Evolutionary conservation across 306 rosid species (phyloP).

Genomic region (Cucumis hystrix): DNA sequence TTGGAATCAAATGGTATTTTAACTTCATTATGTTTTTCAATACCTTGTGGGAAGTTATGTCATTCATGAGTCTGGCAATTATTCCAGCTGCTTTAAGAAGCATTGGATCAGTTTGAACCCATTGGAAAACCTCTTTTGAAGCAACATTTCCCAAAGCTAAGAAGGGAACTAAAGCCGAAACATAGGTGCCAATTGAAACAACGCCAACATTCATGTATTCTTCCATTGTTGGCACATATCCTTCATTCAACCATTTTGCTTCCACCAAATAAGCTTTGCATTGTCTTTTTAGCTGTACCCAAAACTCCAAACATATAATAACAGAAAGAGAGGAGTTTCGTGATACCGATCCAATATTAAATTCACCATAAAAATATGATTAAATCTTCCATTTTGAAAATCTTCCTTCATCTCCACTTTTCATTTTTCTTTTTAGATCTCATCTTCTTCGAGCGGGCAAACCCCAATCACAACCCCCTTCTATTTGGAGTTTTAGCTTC

Average conservation of each 20-base stretch:
- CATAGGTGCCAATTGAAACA: not conserved
- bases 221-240: slow-evolving; percentile 16
- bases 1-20: too few relatives aligned
- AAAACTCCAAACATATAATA: not conserved
- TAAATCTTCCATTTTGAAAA: too few relatives aligned
- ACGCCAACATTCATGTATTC: slow-evolving; percentile 9
- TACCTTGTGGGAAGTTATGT: not conserved
- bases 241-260: not conserved
- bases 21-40: too few relatives aligned
- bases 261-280: not conserved
- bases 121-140: not conserved
- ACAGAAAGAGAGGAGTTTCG: not conserved
- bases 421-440: too few relatives aligned
- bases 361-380: too few relatives aligned
- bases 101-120: not conserved
- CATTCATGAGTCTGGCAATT: not conserved
- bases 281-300: not conserved
- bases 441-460: too few relatives aligned
- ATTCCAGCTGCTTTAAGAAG: not conserved
- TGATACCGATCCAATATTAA: too few relatives aligned
- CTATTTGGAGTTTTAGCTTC: too few relatives aligned
- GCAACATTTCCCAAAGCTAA: not conserved
- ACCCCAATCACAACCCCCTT: too few relatives aligned
- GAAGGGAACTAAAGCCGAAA: not conserved
- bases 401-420: too few relatives aligned